Conservation (phyloP, 805 yeast genomes). For the Ogataea dorogensis region DNA sequence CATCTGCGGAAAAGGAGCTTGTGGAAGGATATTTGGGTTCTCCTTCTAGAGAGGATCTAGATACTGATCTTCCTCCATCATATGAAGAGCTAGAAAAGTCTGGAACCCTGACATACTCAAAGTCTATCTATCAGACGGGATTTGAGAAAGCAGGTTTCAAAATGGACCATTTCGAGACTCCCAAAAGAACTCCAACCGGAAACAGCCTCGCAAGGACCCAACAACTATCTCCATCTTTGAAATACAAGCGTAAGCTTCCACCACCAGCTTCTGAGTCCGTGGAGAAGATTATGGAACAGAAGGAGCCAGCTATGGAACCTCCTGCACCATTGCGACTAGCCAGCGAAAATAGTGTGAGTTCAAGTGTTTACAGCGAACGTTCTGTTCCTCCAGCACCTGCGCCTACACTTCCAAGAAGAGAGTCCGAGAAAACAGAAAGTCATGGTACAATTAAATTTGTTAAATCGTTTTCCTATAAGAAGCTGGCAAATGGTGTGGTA, state of each 20-base stretch:
- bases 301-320: not conserved
- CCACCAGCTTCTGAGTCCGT: slow-evolving; percentile 21
- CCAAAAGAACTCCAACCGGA: slow-evolving; percentile 4
- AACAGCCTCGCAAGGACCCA: not conserved
- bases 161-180: slow-evolving; percentile 26
- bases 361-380: slow-evolving; percentile 20
- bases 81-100: slow-evolving; percentile 35
- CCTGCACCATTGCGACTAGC: slow-evolving; percentile 8
- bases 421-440: slow-evolving; percentile 5
- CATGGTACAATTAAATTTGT: slow-evolving; percentile 8
- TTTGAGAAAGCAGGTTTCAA: slow-evolving; percentile 37
- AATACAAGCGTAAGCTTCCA: slow-evolving; percentile 27
- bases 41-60: slow-evolving; percentile 10
- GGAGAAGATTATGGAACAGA: slow-evolving; percentile 6
- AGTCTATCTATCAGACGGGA: slow-evolving; percentile 36
- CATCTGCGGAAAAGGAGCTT: slow-evolving; percentile 26
- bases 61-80: slow-evolving; percentile 32
- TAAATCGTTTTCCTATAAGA: slow-evolving; percentile 21
- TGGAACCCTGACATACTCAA: slow-evolving; percentile 33
- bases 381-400: slow-evolving; percentile 3
- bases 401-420: slow-evolving; percentile 7
- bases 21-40: slow-evolving; percentile 13
- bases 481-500: slow-evolving; percentile 26
- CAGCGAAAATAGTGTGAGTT: slow-evolving; percentile 16
- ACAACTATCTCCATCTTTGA: slow-evolving; percentile 6